Base-by-base conservation (phyloP, 1,284 basidiomycete species). In the Boletellus sp. region DNA sequence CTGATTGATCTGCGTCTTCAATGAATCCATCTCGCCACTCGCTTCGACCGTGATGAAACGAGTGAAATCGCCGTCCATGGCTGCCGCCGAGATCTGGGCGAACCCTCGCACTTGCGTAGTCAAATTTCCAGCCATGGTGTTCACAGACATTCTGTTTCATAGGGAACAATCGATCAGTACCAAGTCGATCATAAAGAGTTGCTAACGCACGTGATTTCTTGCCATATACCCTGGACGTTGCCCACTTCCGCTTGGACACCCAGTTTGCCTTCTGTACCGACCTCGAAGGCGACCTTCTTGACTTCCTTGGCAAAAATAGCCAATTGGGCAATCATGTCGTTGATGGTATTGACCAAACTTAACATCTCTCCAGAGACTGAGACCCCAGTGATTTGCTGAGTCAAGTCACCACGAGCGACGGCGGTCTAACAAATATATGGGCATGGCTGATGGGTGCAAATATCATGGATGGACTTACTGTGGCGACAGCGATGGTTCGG, bases 41-140 rank as follows among this genome's bases (percentile, higher is more conserved):
- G 96, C 97, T 67, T 99, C 96, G 67, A 99, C 96, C 16, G 97
- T 99, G 76, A 99, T 98, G 78, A 99, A 99, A 19, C 95, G 85
- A 19, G 93, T 96, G 73, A 98, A 99, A 74, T 99, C 97, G 56
- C 97, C 97, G 66, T 98, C 96, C 76, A 96, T 98, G 15, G 97
- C 97, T 2, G 97, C 97, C 0, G 96, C 95, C 0, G 93, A 96
- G 65, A 99, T 99, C 72, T 99, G 96, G 0, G 96, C 97, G 67
- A 99, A 99, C 18, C 97, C 97, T 72, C 97, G 87, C 54, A 99
- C 97, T 85, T 99, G 96, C 0, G 95, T 97, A 15, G 96, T 98
- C 72, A 98, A 78, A 71, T 97, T 97, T 57, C 89, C 89, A 5
- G 90, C 93, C 94, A 97, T 97, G 21, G 91, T 95, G 69, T 97